phyloP scores from a whole-genome alignment of 2,329 filamentous ascomycete species.

The Calonectria pseudoreteaudii region DNA sequence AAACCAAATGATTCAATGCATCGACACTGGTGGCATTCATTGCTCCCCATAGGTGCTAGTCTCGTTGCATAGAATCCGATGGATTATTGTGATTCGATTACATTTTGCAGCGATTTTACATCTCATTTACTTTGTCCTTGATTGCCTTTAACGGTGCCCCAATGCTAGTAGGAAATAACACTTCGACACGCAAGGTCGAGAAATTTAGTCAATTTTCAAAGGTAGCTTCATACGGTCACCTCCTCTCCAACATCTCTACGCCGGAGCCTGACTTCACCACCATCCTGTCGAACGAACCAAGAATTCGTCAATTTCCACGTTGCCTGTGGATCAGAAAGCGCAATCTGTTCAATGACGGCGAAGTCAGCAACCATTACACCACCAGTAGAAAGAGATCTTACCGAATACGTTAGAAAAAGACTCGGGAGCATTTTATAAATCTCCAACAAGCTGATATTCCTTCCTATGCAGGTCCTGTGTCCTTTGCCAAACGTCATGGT shows the following conservation, averaged over 20 bases:
- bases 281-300: conserved; percentile 12
- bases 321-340: not conserved
- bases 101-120: not conserved
- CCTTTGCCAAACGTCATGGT: conserved; percentile 15
- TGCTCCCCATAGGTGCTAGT: too few species aligned
- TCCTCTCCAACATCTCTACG: not conserved
- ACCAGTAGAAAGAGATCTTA: not conserved
- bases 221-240: not conserved
- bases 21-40: too few species aligned
- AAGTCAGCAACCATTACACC: not conserved
- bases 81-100: not conserved
- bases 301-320: conserved; percentile 8
- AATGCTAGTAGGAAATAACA: too few species aligned
- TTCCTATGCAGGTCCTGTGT: conserved; percentile 8
- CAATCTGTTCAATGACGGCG: not conserved
- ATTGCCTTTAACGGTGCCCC: too few species aligned
- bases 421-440: conserved; percentile 19
- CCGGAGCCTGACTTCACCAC: not conserved
- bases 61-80: too few species aligned
- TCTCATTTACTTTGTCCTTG: not conserved
- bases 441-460: conserved; percentile 11
- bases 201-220: not conserved
- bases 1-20: too few species aligned
- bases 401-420: not conserved
- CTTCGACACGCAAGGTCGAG: not conserved